Base-by-base conservation (phyloP, 176 grass and related monocot species). In the Oryza australiensis region DNA sequence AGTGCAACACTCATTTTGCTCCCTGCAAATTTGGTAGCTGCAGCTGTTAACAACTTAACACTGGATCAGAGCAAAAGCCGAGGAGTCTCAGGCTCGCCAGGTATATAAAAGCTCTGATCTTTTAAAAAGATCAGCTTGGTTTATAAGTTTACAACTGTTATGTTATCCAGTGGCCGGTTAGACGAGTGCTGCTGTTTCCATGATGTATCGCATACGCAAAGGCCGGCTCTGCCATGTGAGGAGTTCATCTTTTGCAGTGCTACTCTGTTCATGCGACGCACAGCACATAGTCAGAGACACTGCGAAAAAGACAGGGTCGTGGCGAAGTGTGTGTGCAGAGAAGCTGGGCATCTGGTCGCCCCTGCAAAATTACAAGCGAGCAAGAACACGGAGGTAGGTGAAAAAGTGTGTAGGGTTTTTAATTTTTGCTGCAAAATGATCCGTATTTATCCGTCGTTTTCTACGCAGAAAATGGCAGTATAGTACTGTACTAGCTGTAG, bases 321-420 rank as follows among this genome's bases (percentile, higher is more conserved):
- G 78, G 38, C 33, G 37, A 68, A 87, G 40, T 22, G 57, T 15
- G 20, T n/a, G 20, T 5, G 3, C 51, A 55, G 35, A 37, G 35
- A 37, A 37, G 5, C 55, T 60, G 55, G 55, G 85, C 78, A 63
- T 78, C 64, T 34, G 63, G 38, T 82, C 78, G 26, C 37, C 5
- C 5, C 28, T 80, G 69, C 77, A 80, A 74, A 27, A 26, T 26
- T 65, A 73, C 76, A 82, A 38, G 27, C 64, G 11, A 9, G 57
- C 65, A 76, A 7, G 51, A 18, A 43, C 72, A 75, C 59, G n/a
- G 63, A 4, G 35, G 22, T 27, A 3, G 63, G 71, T 37, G 22
- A 14, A 76, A 76, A 87, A 76, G 35, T 15, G 62, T 23, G 22
- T 24, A 10, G n/a, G 55, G 22, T 24, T 60, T 9, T 14, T 5